These are phyloP conservation scores for Trichoderma reesei DNA, from an alignment of 495 filamentous ascomycete species.

Conservation along the genomic window DNA sequence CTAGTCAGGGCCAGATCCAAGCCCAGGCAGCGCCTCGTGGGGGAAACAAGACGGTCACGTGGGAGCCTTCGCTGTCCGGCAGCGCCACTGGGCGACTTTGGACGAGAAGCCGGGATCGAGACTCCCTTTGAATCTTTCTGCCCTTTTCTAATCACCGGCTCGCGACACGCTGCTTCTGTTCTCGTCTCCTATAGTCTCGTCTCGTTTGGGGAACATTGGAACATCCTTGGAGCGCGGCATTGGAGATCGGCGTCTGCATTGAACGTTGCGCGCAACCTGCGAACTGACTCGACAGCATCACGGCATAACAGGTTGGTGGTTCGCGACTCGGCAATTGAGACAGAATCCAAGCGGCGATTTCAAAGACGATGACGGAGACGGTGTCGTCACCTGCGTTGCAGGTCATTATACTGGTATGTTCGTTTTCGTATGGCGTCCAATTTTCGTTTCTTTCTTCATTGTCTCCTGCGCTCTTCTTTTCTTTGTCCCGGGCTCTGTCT, in stretches of 20 bases:
- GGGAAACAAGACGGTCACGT: not conserved
- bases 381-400: slow-evolving; percentile 49
- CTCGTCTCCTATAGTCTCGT: not conserved
- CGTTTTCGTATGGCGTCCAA: not conserved
- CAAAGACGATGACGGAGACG: not conserved
- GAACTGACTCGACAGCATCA: not conserved
- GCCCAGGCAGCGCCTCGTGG: not conserved
- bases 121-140: not conserved
- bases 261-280: slow-evolving; percentile 1
- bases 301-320: not conserved
- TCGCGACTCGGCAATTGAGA: not conserved
- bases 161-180: not conserved
- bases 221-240: not conserved
- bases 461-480: not conserved
- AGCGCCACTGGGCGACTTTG: not conserved
- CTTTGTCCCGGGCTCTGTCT: too few relatives aligned
- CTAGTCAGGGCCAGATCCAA: not conserved
- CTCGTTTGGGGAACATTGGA: not conserved
- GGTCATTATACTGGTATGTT: slow-evolving; percentile 71
- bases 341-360: not conserved
- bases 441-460: not conserved
- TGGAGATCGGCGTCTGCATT: not conserved
- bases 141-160: not conserved
- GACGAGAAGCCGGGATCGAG: not conserved
- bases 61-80: not conserved